These are phyloP conservation scores for Theobroma cacao DNA, from an alignment of 345 rosid species.

Conservation along the genomic window DNA sequence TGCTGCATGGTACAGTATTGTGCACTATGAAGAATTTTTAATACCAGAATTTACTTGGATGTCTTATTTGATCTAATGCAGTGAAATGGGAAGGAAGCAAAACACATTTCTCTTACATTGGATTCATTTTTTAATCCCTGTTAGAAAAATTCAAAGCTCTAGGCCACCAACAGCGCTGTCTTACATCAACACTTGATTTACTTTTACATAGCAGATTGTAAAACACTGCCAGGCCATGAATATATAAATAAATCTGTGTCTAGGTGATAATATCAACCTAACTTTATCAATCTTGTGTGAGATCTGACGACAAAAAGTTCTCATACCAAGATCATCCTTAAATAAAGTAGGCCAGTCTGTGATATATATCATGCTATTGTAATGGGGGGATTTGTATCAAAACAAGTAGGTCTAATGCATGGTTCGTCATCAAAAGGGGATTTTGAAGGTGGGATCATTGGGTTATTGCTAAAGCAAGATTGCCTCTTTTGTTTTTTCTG, in stretches of 20 bases:
- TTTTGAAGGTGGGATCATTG: background rate
- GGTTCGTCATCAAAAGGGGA: background rate
- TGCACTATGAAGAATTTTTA: background rate
- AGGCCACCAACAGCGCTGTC: background rate
- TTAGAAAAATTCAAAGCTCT: too few species aligned
- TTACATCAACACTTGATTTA: background rate
- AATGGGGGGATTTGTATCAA: background rate
- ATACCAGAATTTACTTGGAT: background rate
- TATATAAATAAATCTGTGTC: background rate
- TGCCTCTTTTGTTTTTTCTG: background rate
- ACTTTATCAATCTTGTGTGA: background rate
- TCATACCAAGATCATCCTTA: background rate
- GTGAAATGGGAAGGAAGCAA: background rate
- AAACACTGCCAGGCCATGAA: background rate
- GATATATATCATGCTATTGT: background rate
- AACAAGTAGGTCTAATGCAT: background rate
- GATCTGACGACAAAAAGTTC: constrained; percentile 4
- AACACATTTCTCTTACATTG: background rate
- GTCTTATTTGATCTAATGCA: background rate
- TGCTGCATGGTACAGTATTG: background rate
- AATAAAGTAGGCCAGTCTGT: constrained; percentile 4
- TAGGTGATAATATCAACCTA: background rate
- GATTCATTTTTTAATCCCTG: too few species aligned
- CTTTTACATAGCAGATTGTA: background rate
- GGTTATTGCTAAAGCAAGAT: background rate